Conservation (phyloP, 2,329 filamentous ascomycete genomes). For the Pleomassaria siparia region DNA sequence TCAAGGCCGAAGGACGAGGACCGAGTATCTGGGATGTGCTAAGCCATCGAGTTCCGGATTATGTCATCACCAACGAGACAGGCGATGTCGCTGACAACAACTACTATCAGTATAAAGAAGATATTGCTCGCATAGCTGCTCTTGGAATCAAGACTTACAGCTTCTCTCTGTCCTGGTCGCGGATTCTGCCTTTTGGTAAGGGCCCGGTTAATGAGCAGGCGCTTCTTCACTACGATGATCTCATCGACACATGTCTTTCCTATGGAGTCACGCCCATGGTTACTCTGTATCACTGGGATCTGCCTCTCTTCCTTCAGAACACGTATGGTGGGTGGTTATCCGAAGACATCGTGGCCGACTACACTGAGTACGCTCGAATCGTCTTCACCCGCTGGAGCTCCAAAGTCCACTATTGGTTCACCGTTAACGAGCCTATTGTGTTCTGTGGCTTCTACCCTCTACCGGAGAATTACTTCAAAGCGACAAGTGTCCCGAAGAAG, state of each 20-base stretch:
- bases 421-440: constrained; percentile 46
- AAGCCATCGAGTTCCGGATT: constrained; percentile 29
- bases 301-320: constrained; percentile 32
- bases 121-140: constrained; percentile 41
- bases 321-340: constrained; percentile 38
- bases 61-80: constrained; percentile 34
- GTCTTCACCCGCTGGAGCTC: constrained; percentile 43
- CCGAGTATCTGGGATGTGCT: constrained; percentile 46
- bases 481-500: constrained; percentile 34
- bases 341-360: constrained; percentile 36
- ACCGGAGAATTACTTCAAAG: constrained; percentile 41
- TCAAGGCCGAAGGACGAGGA: constrained; percentile 43
- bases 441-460: constrained; percentile 34
- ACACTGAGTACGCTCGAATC: constrained; percentile 44
- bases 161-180: constrained; percentile 53
- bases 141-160: constrained; percentile 38
- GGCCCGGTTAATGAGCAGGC: constrained; percentile 50
- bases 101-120: constrained; percentile 55
- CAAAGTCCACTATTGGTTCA: constrained; percentile 45
- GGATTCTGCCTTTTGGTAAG: constrained; percentile 52
- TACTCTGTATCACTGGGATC: constrained; percentile 49
- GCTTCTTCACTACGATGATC: constrained; percentile 52
- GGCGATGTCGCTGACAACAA: constrained; percentile 55
- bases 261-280: constrained; percentile 49
- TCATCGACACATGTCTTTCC: constrained; percentile 48